These are phyloP conservation scores for Eragrostis nindensis DNA, from an alignment of 176 grass and related monocot genomes.

Conservation along the genomic window DNA sequence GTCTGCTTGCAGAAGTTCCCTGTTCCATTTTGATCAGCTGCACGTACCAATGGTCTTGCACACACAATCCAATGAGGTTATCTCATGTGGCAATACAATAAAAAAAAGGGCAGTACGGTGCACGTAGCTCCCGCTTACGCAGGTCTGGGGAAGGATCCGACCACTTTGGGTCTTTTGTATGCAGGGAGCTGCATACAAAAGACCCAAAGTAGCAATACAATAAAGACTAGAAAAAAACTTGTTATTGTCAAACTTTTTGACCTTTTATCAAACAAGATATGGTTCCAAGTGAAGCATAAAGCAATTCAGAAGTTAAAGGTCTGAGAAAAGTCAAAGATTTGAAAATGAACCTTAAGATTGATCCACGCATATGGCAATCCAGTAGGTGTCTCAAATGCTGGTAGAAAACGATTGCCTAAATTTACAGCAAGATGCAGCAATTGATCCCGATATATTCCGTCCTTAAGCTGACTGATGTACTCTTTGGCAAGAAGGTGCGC, in stretches of 20 bases:
- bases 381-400: constrained; percentile 96
- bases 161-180: too few relatives aligned
- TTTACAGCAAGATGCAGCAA: constrained; percentile 86
- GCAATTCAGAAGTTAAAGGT: constrained; percentile 45
- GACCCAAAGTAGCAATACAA: too few relatives aligned
- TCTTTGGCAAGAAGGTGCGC: constrained; percentile 95
- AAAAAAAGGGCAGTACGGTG: too few relatives aligned
- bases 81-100: constrained; percentile 29
- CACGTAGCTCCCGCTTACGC: too few relatives aligned
- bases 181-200: too few relatives aligned
- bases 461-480: constrained; percentile 58
- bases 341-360: constrained; percentile 77
- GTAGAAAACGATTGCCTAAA: constrained; percentile 79
- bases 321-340: constrained; percentile 30
- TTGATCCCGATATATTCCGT: constrained; percentile 78
- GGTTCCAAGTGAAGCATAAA: constrained; percentile 49
- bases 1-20: not conserved
- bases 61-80: not conserved
- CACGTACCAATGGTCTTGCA: not conserved
- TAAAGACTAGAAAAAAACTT: not conserved
- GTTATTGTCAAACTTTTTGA: not conserved
- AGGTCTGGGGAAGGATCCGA: too few relatives aligned
- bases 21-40: constrained; percentile 11
- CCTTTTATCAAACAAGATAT: not conserved
- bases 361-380: constrained; percentile 98